Base-by-base conservation (phyloP, 768 basidiomycete genomes). In the Auriscalpium orientale region DNA sequence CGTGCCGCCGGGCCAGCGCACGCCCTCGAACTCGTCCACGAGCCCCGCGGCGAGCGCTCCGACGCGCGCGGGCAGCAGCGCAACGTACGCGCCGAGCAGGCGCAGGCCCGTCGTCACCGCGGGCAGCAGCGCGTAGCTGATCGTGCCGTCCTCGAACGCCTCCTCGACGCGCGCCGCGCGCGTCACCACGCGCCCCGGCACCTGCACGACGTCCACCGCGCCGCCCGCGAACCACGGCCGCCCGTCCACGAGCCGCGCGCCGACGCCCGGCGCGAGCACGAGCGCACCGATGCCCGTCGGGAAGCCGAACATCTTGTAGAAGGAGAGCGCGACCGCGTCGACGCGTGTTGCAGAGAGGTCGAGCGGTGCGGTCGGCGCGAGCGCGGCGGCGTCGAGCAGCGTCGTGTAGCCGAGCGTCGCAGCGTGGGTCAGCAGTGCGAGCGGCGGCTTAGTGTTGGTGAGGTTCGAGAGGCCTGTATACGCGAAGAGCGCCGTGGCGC, bases 281-380 rank as follows among this genome's bases (percentile, higher is more conserved):
- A 93, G 74, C 12, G 89, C 89, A 37, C 91, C 90, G 45, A 91
- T 81, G 8, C 90, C 90, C 0, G 89, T 91, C 11, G 90, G 90
- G 62, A 84, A 92, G 36, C 90, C 90, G 60, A 91, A 89, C 86
- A 92, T 91, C 63, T 93, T 93, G 71, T 93, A 93, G 64, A 92
- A 91, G 46, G 86, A 89, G 53, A 93, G 65, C 0, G 84, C 89
- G 79, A 91, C 83, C 1, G 89, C 90, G 67, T 93, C 91, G 11
- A 90, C 84, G 4, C 84, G 80, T 34, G 76, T 77, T 51, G 84
- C 79, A 1, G 78, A 68, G 13, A 93, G 73, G 12, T 86, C 86
- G 54, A 92, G 78, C 16, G 73, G 65, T 8, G 88, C 82, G 1
- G 87, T 85, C 10, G 90, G 83, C 2, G 83, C 89, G 40, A 92